These are phyloP conservation scores for Hypomyces perniciosus DNA, from an alignment of 2,329 filamentous ascomycete genomes.

Conservation along the genomic window DNA sequence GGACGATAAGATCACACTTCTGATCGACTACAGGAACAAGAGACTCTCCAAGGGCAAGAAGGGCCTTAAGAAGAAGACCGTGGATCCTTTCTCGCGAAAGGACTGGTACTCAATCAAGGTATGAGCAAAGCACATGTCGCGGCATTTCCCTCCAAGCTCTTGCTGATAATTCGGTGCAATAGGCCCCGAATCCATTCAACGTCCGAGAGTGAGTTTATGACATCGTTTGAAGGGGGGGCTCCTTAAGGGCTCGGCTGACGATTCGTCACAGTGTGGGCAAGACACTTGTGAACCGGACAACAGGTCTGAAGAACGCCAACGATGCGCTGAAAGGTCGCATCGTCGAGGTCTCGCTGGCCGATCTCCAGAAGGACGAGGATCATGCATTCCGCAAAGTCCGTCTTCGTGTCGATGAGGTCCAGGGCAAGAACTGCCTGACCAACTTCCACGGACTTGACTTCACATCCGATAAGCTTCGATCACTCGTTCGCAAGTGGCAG, in stretches of 20 bases:
- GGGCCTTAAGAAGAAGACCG: conserved; percentile 99
- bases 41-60: conserved; percentile 99
- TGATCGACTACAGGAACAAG: conserved; percentile 72
- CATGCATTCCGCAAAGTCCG: conserved; percentile 99
- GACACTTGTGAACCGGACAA: conserved; percentile 98
- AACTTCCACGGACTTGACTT: conserved; percentile 99
- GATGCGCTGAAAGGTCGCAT: conserved; percentile 98
- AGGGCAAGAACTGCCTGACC: conserved; percentile 99
- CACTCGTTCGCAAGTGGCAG: conserved; percentile 99
- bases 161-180: neutral
- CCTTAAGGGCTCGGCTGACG: conserved; percentile 7
- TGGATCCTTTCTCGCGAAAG: conserved; percentile 97
- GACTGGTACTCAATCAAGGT: conserved; percentile 99
- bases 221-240: neutral
- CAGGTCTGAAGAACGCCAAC: conserved; percentile 99
- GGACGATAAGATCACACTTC: conserved; percentile 9
- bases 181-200: conserved; percentile 94
- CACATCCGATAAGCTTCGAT: conserved; percentile 99
- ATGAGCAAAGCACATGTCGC: conserved; percentile 22
- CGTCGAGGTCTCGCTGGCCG: conserved; percentile 96
- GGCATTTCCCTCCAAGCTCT: neutral
- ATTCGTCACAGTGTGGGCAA: conserved; percentile 78
- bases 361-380: conserved; percentile 99
- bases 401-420: conserved; percentile 96
- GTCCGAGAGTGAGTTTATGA: conserved; percentile 77